phyloP scores from a whole-genome alignment of 2,329 filamentous ascomycete species.

The Drechslerella stenobrocha region DNA sequence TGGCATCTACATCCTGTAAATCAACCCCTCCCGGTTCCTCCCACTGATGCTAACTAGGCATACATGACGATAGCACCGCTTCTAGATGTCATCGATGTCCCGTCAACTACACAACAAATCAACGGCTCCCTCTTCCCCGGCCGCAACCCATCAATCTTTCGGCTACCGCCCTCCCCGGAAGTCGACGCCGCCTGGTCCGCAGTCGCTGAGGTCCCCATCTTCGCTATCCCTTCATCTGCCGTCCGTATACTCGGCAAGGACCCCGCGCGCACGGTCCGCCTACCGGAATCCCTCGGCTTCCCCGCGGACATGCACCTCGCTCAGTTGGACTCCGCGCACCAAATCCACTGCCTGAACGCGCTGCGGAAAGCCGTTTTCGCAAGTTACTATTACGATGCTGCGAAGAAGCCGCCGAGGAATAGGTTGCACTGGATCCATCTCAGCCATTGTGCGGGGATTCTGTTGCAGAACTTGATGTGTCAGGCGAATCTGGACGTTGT shows the following conservation, averaged over 20 bases:
- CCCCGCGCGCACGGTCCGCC: slow-evolving; percentile 37
- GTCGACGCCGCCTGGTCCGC: slow-evolving; percentile 48
- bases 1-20: not conserved
- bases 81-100: slow-evolving; percentile 29
- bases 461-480: slow-evolving; percentile 55
- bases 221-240: slow-evolving; percentile 28
- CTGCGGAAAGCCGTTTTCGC: slow-evolving; percentile 47
- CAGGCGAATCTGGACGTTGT: slow-evolving; percentile 54
- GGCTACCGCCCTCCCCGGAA: slow-evolving; percentile 44
- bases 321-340: slow-evolving; percentile 49
- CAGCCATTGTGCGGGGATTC: slow-evolving; percentile 55
- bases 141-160: slow-evolving; percentile 47
- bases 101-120: slow-evolving; percentile 22
- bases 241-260: slow-evolving; percentile 49
- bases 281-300: slow-evolving; percentile 47
- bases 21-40: no score
- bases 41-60: not conserved
- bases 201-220: slow-evolving; percentile 26
- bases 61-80: slow-evolving; percentile 29
- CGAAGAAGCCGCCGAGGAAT: slow-evolving; percentile 11
- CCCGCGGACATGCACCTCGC: slow-evolving; percentile 47
- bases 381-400: slow-evolving; percentile 43
- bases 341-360: slow-evolving; percentile 50
- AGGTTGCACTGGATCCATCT: slow-evolving; percentile 52
- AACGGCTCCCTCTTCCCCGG: slow-evolving; percentile 38